These are phyloP conservation scores for Aplosporella prunicola DNA, from an alignment of 2,329 filamentous ascomycete genomes.

Conservation along the genomic window DNA sequence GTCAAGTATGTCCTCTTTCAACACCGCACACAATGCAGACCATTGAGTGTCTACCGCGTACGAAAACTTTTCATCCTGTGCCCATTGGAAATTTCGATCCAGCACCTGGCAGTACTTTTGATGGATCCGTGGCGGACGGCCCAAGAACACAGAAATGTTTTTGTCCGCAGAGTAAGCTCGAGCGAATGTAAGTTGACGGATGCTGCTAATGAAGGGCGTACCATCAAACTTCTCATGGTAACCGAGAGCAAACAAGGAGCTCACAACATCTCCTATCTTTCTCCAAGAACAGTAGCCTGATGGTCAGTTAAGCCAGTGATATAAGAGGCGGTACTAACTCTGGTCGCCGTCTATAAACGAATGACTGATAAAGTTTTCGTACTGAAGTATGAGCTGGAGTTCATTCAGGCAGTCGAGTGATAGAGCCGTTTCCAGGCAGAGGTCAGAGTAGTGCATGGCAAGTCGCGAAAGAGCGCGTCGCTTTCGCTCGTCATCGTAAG, in stretches of 20 bases:
- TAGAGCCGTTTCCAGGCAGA: slow-evolving; percentile 27
- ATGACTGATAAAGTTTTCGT: slow-evolving; percentile 13
- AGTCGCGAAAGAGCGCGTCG: slow-evolving; percentile 25
- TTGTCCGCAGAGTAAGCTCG: slow-evolving; percentile 40
- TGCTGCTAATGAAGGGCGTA: slow-evolving; percentile 33
- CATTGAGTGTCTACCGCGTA: slow-evolving; percentile 10
- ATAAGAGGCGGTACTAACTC: slow-evolving; percentile 18
- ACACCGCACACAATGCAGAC: slow-evolving; percentile 9
- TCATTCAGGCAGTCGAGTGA: slow-evolving; percentile 32
- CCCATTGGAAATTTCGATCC: slow-evolving; percentile 13
- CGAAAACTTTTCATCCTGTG: slow-evolving; percentile 2
- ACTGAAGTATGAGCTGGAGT: slow-evolving; percentile 32
- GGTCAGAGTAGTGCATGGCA: slow-evolving; percentile 26
- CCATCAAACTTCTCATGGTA: slow-evolving; percentile 35
- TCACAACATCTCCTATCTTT: slow-evolving; percentile 37
- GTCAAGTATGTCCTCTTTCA: slow-evolving; percentile 13
- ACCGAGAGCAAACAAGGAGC: slow-evolving; percentile 39
- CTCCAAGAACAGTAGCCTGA: slow-evolving; percentile 41
- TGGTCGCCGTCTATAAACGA: slow-evolving; percentile 12
- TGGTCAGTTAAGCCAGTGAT: background rate
- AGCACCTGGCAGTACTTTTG: slow-evolving; percentile 34
- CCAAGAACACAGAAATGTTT: slow-evolving; percentile 41
- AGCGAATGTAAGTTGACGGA: slow-evolving; percentile 34
- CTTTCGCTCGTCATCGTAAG: slow-evolving; percentile 17
- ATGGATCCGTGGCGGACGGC: slow-evolving; percentile 39